Evolutionary conservation across 805 yeast species (phyloP).

Genomic region (Kregervanrija pseudodelftensis): DNA sequence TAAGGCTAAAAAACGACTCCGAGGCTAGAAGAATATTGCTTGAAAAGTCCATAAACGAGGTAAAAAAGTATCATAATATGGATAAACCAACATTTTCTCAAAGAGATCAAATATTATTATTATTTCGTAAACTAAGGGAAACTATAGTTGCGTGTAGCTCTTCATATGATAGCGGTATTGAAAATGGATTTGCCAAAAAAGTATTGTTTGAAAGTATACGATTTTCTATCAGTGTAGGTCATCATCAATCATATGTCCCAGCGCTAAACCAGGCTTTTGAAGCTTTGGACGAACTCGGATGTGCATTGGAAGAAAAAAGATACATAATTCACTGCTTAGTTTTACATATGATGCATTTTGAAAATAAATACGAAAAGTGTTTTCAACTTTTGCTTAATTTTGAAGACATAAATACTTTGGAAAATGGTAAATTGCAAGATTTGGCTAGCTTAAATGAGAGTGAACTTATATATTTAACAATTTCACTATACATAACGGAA

Average conservation of each 20-base stretch:
- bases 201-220: constrained; percentile 44
- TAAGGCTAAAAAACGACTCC: constrained; percentile 37
- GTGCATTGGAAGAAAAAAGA: constrained; percentile 22
- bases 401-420: background rate
- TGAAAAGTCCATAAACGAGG: constrained; percentile 27
- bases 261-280: constrained; percentile 37
- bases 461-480: background rate
- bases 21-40: constrained; percentile 36
- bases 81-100: background rate
- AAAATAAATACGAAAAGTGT: constrained; percentile 27
- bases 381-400: constrained; percentile 17
- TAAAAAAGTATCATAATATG: constrained; percentile 5
- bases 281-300: constrained; percentile 8
- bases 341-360: constrained; percentile 40
- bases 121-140: constrained; percentile 48
- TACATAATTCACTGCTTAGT: constrained; percentile 37
- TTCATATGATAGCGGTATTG: constrained; percentile 10
- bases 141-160: constrained; percentile 31
- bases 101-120: constrained; percentile 29
- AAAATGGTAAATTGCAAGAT: too few species aligned
- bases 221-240: constrained; percentile 37
- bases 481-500: background rate
- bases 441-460: background rate
- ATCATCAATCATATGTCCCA: constrained; percentile 50
- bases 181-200: constrained; percentile 32